A percentile compares a stretch with the other conserved stretches of the same genome.
These are phyloP conservation scores for Pythium oligandrum DNA, from an alignment of 352 stramenopile species.

Conservation along the genomic window DNA sequence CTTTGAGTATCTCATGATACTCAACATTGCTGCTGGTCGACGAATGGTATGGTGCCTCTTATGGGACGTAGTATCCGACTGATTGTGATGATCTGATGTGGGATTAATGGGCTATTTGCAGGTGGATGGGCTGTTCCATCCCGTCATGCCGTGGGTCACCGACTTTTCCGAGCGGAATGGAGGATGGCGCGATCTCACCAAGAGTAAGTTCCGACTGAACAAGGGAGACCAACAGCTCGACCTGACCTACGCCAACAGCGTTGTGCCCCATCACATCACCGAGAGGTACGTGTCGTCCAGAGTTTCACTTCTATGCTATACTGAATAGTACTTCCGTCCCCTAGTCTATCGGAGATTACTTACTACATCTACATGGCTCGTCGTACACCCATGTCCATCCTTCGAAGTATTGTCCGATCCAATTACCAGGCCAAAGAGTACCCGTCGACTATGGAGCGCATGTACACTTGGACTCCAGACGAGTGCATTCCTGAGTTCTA, in stretches of 20 bases:
- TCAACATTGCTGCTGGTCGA: constrained; percentile 89
- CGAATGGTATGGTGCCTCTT: constrained; percentile 38
- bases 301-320: background rate
- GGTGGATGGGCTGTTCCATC: constrained; percentile 82
- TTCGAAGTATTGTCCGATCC: constrained; percentile 84
- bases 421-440: constrained; percentile 95
- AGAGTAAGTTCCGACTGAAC: constrained; percentile 93
- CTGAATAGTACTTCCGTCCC: background rate
- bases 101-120: constrained; percentile 10
- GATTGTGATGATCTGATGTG: background rate
- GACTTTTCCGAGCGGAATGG: constrained; percentile 69
- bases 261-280: constrained; percentile 91
- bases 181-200: constrained; percentile 87
- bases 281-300: constrained; percentile 55
- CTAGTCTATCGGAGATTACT: constrained; percentile 90
- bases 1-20: constrained; percentile 91
- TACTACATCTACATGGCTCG: constrained; percentile 95
- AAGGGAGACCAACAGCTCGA: constrained; percentile 94
- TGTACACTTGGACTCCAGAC: constrained; percentile 95
- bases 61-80: background rate
- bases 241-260: constrained; percentile 83
- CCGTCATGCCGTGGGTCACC: constrained; percentile 95
- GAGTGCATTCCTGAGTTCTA: constrained; percentile 97
- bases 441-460: constrained; percentile 79
- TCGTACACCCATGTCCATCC: constrained; percentile 80